Evolutionary conservation across 768 basidiomycete species (phyloP).

Genomic region (Mycena pura): DNA sequence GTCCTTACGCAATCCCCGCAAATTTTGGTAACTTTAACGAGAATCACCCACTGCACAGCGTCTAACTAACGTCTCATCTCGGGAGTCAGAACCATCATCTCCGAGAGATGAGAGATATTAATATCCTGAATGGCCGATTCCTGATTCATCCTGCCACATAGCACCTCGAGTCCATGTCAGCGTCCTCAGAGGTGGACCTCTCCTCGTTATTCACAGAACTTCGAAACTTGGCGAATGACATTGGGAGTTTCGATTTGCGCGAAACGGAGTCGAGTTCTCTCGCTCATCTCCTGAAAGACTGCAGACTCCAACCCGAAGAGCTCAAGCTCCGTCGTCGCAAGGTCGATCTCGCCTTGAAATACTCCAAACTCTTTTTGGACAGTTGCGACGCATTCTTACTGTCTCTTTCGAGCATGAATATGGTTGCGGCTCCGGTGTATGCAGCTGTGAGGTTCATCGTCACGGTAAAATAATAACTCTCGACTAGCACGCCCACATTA

Average conservation of each 20-base stretch:
- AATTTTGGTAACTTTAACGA: no score
- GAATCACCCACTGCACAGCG: no score
- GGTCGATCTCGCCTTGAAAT: neutral
- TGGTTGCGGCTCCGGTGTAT: neutral
- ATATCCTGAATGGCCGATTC: no score
- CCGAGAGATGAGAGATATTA: no score
- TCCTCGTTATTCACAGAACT: slow-evolving; percentile 1
- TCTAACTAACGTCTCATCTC: no score
- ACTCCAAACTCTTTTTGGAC: slow-evolving; percentile 2
- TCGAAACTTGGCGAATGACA: neutral
- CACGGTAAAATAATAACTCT: neutral
- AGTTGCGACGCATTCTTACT: neutral
- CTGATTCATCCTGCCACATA: no score
- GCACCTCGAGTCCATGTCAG: neutral
- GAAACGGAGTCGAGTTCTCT: neutral
- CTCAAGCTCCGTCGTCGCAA: slow-evolving; percentile 5
- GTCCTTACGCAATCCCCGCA: no score
- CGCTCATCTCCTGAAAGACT: slow-evolving; percentile 3
- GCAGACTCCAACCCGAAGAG: neutral
- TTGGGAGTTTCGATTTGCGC: neutral
- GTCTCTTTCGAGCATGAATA: neutral
- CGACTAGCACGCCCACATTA: neutral
- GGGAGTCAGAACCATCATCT: no score
- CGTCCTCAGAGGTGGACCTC: slow-evolving; percentile 4
- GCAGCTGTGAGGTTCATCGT: slow-evolving; percentile 3